Evolutionary conservation across 73 alveolate species (phyloP).

Genomic region (Tetrahymena elliotti): DNA sequence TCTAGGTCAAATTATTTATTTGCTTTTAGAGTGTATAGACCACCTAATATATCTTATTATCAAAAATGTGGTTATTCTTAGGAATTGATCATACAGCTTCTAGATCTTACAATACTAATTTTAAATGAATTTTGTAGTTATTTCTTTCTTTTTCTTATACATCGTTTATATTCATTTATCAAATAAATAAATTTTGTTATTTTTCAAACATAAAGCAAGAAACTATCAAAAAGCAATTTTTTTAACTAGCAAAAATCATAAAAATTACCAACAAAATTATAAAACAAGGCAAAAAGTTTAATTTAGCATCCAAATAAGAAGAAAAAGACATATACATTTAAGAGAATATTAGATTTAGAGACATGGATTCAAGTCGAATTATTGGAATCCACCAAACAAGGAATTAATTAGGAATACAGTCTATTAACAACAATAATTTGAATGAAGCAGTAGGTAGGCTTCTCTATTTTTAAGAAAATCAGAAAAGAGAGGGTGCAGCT

Average conservation of each 20-base stretch:
- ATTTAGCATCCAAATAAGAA: neutral
- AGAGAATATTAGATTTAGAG: neutral
- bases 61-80: neutral
- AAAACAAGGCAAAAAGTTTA: neutral
- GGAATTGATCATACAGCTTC: neutral
- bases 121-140: neutral
- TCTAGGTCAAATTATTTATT: neutral
- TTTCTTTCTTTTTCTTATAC: neutral
- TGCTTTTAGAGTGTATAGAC: neutral
- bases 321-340: neutral
- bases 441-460: neutral
- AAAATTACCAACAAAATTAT: neutral
- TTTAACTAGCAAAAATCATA: neutral
- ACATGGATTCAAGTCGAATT: neutral
- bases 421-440: neutral
- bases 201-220: neutral
- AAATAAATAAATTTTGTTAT: neutral
- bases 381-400: neutral
- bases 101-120: neutral
- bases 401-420: neutral
- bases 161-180: neutral
- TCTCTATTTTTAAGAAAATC: neutral
- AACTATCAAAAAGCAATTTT: neutral
- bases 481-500: neutral
- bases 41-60: neutral